Conservation (phyloP, 2,329 filamentous ascomycete species). For the Fusarium chlamydosporum region DNA sequence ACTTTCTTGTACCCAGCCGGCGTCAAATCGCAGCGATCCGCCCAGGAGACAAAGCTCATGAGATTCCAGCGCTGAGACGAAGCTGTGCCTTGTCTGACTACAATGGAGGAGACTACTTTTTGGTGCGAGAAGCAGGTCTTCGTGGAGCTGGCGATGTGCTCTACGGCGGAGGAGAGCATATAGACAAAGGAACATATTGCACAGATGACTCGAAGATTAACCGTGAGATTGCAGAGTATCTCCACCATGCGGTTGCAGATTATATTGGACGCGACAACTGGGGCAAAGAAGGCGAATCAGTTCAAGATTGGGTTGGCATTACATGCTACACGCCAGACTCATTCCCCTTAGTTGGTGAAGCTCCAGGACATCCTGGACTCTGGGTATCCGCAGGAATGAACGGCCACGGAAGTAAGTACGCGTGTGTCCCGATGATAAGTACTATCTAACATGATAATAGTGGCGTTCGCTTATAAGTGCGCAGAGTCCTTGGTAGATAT, state of each 20-base stretch:
- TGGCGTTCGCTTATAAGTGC: constrained; percentile 5
- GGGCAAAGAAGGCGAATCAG: background rate
- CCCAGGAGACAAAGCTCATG: background rate
- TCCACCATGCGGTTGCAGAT: background rate
- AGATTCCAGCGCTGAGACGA: background rate
- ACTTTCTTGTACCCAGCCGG: background rate
- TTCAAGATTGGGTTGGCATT: background rate
- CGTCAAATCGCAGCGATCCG: background rate
- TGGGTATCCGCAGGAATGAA: background rate
- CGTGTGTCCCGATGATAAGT: background rate
- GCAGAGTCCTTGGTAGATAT: background rate
- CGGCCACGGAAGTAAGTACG: constrained; percentile 2
- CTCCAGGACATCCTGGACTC: background rate
- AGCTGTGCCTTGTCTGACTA: background rate
- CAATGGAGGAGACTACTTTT: background rate
- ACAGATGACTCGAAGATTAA: background rate
- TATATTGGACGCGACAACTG: background rate
- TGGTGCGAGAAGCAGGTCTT: background rate
- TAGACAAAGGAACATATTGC: background rate
- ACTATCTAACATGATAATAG: background rate
- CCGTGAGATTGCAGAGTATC: background rate
- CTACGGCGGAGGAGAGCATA: background rate
- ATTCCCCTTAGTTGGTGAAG: background rate
- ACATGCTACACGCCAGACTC: background rate
- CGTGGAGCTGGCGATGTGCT: background rate